Conservation (phyloP, 768 basidiomycete species). For the Boletus sp. region DNA sequence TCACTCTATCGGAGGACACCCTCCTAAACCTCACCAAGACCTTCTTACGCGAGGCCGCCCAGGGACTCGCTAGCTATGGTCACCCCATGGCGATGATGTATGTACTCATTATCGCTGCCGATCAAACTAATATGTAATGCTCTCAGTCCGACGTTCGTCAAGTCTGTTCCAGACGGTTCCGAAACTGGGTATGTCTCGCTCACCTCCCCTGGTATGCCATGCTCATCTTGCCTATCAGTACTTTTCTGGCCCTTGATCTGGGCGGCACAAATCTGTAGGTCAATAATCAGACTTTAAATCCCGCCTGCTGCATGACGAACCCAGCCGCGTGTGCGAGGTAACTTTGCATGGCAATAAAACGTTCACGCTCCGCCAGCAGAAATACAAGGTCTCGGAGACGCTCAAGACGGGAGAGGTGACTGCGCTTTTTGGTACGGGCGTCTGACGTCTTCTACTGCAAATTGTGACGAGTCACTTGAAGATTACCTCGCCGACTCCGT, state of each 20-base stretch:
- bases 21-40: constrained; percentile 70
- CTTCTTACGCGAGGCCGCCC: constrained; percentile 76
- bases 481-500: constrained; percentile 98
- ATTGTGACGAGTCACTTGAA: constrained; percentile 32
- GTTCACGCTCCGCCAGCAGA: constrained; percentile 89
- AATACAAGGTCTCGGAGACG: constrained; percentile 92
- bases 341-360: constrained; percentile 85
- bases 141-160: constrained; percentile 86
- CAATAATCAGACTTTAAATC: background rate
- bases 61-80: constrained; percentile 70
- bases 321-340: constrained; percentile 92
- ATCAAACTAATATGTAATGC: background rate
- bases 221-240: constrained; percentile 45
- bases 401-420: constrained; percentile 91
- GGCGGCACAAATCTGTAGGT: constrained; percentile 96
- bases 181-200: constrained; percentile 74
- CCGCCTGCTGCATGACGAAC: background rate
- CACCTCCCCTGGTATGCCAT: background rate
- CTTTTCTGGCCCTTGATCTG: constrained; percentile 93
- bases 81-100: constrained; percentile 93
- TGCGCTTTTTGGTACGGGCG: constrained; percentile 71
- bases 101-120: constrained; percentile 14
- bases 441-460: background rate
- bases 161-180: constrained; percentile 89
- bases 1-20: constrained; percentile 57